Evolutionary conservation across 805 yeast genomes (phyloP).

Genomic region (Hanseniaspora thailandica): DNA sequence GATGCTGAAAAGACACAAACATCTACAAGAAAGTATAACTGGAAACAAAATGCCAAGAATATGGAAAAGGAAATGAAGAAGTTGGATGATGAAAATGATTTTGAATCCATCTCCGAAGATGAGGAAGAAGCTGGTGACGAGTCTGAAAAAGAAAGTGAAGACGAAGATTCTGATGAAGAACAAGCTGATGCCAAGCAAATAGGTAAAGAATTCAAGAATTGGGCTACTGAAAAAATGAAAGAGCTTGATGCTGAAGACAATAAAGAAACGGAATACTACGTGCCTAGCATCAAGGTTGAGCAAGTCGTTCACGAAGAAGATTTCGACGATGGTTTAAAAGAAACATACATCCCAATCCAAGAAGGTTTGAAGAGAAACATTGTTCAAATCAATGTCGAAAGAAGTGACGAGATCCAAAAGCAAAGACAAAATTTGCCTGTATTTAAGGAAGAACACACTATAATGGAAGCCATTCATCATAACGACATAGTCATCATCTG

Average conservation of each 20-base stretch:
- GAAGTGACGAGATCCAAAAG: conserved; percentile 56
- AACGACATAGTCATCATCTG: conserved; percentile 83
- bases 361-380: conserved; percentile 43
- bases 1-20: conserved; percentile 10
- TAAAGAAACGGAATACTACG: conserved; percentile 40
- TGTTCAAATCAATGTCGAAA: conserved; percentile 51
- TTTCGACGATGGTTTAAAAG: conserved; percentile 54
- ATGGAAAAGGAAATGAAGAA: conserved; percentile 36
- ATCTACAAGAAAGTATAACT: conserved; percentile 50
- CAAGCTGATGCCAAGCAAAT: conserved; percentile 31
- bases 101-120: conserved; percentile 31
- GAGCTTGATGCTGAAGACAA: conserved; percentile 57
- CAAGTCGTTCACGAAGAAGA: conserved; percentile 60
- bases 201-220: conserved; percentile 64
- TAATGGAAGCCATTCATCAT: conserved; percentile 92
- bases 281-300: conserved; percentile 43
- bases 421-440: conserved; percentile 73
- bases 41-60: conserved; percentile 51
- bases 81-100: conserved; percentile 52
- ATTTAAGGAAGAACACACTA: conserved; percentile 74
- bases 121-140: conserved; percentile 18
- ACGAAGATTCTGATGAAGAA: conserved; percentile 22
- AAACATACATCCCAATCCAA: conserved; percentile 50
- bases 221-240: conserved; percentile 74
- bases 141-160: conserved; percentile 25